Conservation (phyloP, 202 grass and related monocot genomes). For the Setaria italica region DNA sequence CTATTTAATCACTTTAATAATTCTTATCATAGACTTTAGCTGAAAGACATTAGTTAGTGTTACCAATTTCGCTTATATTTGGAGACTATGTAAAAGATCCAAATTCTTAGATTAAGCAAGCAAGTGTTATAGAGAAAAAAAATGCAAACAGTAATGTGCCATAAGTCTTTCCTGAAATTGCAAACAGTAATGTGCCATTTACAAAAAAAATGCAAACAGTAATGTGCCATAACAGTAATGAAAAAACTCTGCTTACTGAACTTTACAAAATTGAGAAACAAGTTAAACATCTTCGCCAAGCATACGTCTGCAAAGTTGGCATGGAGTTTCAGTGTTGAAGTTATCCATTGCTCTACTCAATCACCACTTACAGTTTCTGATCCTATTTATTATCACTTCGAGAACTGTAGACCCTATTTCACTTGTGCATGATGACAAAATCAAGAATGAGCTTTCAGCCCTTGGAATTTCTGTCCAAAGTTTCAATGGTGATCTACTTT, state of each 20-base stretch:
- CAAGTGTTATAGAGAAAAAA: background rate
- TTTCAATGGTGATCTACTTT: constrained; percentile 81
- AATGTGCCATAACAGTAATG: too few species aligned
- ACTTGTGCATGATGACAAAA: constrained; percentile 76
- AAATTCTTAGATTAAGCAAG: constrained; percentile 9
- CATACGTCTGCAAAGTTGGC: background rate
- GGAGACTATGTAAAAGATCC: background rate
- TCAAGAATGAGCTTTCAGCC: constrained; percentile 65
- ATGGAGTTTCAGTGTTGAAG: background rate
- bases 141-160: background rate
- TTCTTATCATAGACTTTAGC: background rate
- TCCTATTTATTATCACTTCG: constrained; percentile 39
- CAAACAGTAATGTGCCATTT: too few species aligned
- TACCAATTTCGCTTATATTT: background rate
- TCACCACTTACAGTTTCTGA: constrained; percentile 13
- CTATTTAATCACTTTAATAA: background rate
- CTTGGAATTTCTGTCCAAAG: constrained; percentile 65
- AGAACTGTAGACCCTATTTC: constrained; percentile 75
- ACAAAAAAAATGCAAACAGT: too few species aligned
- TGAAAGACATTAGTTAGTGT: background rate
- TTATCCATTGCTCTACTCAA: constrained; percentile 26
- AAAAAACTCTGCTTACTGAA: too few species aligned
- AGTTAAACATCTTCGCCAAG: constrained; percentile 17
- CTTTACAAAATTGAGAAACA: background rate
- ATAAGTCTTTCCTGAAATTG: background rate